Conservation (phyloP, 371 early-diverging fungal genomes). For the Paraphysoderma sedebokerense region DNA sequence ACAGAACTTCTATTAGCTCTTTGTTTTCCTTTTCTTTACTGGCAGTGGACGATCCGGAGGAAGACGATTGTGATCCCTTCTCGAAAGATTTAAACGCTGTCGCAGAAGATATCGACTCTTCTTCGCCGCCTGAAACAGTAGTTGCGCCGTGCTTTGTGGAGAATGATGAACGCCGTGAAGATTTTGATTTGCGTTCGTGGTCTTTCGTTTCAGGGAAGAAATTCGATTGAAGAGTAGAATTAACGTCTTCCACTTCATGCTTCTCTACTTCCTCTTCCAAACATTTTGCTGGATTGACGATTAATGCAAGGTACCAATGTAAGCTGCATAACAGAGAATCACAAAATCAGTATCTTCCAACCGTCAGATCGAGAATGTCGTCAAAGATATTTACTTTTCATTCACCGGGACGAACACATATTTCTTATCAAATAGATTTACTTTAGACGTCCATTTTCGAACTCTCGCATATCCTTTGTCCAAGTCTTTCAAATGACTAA, state of each 20-base stretch:
- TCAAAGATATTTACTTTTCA: conserved; percentile 19
- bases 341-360: too few relatives aligned
- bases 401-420: conserved; percentile 49
- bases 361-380: neutral
- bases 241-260: neutral
- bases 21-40: too few relatives aligned
- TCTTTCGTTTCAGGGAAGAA: neutral
- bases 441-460: conserved; percentile 37
- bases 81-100: too few relatives aligned
- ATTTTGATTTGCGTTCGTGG: neutral
- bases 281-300: conserved; percentile 33
- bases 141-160: neutral
- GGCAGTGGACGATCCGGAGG: too few relatives aligned
- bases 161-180: neutral
- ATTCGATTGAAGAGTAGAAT: neutral
- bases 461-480: conserved; percentile 19
- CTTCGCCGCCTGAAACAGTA: neutral
- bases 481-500: neutral
- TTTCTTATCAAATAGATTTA: conserved; percentile 34
- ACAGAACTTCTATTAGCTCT: too few relatives aligned
- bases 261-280: conserved; percentile 3
- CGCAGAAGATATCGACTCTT: neutral
- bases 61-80: too few relatives aligned
- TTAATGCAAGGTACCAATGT: conserved; percentile 53
- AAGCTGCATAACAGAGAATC: conserved; percentile 8